Evolutionary conservation across 805 yeast species (phyloP), one percentile per base, ranked within the genome.

Genomic region (Candida taoyuanica): DNA sequence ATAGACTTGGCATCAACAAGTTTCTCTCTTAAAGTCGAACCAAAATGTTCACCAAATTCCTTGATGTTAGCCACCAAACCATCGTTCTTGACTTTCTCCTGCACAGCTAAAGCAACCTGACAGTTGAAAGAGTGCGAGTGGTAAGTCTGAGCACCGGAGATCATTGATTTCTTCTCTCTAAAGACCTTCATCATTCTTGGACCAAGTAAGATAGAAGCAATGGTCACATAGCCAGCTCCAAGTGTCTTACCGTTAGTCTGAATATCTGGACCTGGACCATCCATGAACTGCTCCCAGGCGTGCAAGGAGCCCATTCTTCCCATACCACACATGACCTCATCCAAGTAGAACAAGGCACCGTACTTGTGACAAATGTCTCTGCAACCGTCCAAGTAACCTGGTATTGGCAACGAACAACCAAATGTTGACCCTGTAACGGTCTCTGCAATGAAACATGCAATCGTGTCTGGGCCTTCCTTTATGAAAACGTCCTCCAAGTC

Each of bases 241-340:
- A 72, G 55, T 27, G 73, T 62, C 55, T 72, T 72, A 49, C 76
- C 77, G 38, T 64, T 64, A 8, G 73, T 60, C 49, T 64, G 65
- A 28, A 72, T 56, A 54, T 72, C 76, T 39, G 78, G 78, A 15
- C 68, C 69, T 30, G 56, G 60, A 18, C 64, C 65, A 18, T 43
- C 44, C 50, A 59, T 44, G 42, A 38, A 56, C 40, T 64, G 65
- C 42, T 68, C 71, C 68, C 73, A 71, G 26, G 71, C 73, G 53
- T 60, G 64, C 49, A 63, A 63, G 11, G 66, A 56, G 29, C 78
- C 78, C 52, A 68, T 63, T 47, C 78, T 63, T 18, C 78, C 79
- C 40, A 69, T 58, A 21, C 79, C 79, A 52, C 76, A 70, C 77
- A 73, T 72, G 31, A 73, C 73, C 56, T 74, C 78, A 52, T 74